Base-by-base conservation (phyloP, 2,329 filamentous ascomycete genomes). In the Aureobasidium mangrovei region DNA sequence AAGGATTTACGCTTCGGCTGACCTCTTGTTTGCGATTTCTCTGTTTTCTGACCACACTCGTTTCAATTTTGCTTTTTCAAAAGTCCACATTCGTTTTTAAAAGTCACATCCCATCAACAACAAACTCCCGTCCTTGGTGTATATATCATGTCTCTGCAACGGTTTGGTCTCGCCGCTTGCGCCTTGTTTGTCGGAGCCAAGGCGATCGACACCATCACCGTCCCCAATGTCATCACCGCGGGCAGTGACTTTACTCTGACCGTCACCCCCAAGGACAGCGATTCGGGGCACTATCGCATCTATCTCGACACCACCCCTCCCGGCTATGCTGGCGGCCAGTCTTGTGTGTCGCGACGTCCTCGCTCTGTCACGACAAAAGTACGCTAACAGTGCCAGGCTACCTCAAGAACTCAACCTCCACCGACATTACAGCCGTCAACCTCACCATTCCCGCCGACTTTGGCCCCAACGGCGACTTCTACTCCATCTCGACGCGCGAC, bases 251-350 rank as follows among this genome's bases (percentile, higher is more conserved):
- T 70, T 61, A 68, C 63, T 4, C 63, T 72, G n/a, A 64, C 68
- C 61, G 62, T 64, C 32, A 67, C 72, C 52, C 66, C 64, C 46
- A 56, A 62, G 42, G 60, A 64, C 38, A 60, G 57, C 48, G 62
- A 63, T 49, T 57, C 61, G 35, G 57, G 59, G 32, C 54, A 59
- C 33, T 69, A 65, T 60, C 60, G 66, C 42, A 59, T 69, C 45
- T 69, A 66, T 56, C 64, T 70, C 26, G 64, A 65, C 24, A 65
- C 64, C 18, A 61, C 62, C 1, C 61, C 67, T 8, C 58, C 65
- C 5, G 65, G 65, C 41, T 62, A 57, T 55, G 63, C 58, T 9
- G 57, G 63, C 31, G 65, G 66, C 5, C 67, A 66, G 28, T 62
- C 61, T 7, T 70, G 65, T 64, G 58, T 26, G 57, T 47, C 33